Conservation (phyloP, 306 rosid species). For the Prinsepia uniflora region DNA sequence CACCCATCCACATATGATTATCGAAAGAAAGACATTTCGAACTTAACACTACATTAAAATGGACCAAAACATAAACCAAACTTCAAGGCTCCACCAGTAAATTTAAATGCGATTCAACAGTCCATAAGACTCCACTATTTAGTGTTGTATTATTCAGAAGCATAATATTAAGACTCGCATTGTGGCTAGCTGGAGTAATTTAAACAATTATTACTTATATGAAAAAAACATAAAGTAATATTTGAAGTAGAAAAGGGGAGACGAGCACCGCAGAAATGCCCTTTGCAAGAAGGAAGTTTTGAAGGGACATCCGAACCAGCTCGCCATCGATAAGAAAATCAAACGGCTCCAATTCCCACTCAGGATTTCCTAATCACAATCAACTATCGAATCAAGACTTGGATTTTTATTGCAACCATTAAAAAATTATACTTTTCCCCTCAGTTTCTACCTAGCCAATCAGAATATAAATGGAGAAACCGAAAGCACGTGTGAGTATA, state of each 20-base stretch:
- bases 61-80: background rate
- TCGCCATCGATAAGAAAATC: constrained; percentile 89
- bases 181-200: background rate
- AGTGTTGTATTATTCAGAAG: background rate
- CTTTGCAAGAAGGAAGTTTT: constrained; percentile 77
- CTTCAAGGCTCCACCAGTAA: background rate
- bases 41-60: background rate
- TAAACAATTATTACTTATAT: background rate
- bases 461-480: background rate
- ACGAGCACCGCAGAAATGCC: constrained; percentile 70
- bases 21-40: background rate
- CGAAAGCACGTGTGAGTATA: background rate
- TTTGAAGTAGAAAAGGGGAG: background rate
- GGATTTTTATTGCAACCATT: background rate
- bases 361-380: constrained; percentile 42
- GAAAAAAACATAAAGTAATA: too few species aligned
- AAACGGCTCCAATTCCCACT: constrained; percentile 62
- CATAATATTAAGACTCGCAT: background rate
- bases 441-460: background rate
- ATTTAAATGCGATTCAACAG: background rate
- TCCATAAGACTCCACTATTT: background rate
- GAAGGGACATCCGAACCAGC: constrained; percentile 79
- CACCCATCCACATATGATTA: too few species aligned
- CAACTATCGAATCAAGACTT: background rate
- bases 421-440: background rate